Percentiles rank a stretch among this genome's conserved stretches.
phyloP scores from a whole-genome alignment of 1,139 yeast genomes.

The Scheffersomyces illinoinensis region DNA sequence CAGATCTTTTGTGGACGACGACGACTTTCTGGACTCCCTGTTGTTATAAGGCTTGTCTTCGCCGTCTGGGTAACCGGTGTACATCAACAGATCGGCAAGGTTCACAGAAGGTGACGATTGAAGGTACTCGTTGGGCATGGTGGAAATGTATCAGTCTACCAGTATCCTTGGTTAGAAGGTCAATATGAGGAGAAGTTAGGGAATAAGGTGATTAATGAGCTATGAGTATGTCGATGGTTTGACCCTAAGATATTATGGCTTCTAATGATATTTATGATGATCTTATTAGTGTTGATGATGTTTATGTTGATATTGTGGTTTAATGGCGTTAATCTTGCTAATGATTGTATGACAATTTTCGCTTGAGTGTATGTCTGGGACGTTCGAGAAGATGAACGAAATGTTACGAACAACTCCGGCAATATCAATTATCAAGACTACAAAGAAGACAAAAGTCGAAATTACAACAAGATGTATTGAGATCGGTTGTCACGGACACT shows the following conservation, averaged over 20 bases:
- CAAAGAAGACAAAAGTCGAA: background rate
- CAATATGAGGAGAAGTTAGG: background rate
- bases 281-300: background rate
- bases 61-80: conserved; percentile 11
- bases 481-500: background rate
- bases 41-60: conserved; percentile 10
- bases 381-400: background rate
- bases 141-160: conserved; percentile 1
- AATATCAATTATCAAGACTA: background rate
- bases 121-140: conserved; percentile 35
- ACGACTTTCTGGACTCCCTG: background rate
- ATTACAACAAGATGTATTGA: background rate
- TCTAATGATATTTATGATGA: background rate
- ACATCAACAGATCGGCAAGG: conserved; percentile 29
- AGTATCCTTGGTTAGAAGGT: background rate
- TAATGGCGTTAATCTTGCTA: background rate
- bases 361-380: background rate
- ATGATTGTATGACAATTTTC: background rate
- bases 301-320: background rate
- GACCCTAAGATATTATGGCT: no score
- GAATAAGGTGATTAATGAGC: background rate
- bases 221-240: background rate
- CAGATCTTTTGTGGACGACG: background rate
- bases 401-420: background rate
- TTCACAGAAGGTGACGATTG: conserved; percentile 38